Percentiles rank a stretch among this genome's conserved stretches.
Evolutionary conservation across 495 filamentous ascomycete genomes (phyloP).

Genomic region (Aspergillus campestris): DNA sequence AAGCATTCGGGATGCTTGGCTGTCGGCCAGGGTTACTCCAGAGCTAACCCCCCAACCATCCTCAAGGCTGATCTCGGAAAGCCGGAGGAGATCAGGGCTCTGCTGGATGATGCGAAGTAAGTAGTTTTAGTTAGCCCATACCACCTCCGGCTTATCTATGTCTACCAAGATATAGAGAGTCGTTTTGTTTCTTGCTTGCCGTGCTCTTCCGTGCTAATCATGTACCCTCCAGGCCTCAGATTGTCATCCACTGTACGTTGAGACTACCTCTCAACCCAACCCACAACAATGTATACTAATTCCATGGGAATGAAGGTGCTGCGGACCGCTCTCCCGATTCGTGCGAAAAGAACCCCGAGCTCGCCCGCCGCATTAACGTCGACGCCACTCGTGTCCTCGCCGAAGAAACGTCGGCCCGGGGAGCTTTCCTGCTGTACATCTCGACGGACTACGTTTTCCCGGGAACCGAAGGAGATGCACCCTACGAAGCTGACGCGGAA

Average conservation of each 20-base stretch:
- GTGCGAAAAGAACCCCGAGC: slow-evolving; percentile 69
- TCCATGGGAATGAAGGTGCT: slow-evolving; percentile 46
- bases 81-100: slow-evolving; percentile 47
- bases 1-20: slow-evolving; percentile 60
- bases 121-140: slow-evolving; percentile 3
- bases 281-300: too few species aligned
- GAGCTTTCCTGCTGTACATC: slow-evolving; percentile 79
- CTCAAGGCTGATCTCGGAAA: slow-evolving; percentile 70
- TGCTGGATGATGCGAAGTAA: slow-evolving; percentile 49
- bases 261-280: background rate
- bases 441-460: slow-evolving; percentile 94
- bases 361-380: slow-evolving; percentile 68
- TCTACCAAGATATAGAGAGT: background rate
- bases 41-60: slow-evolving; percentile 62
- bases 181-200: background rate
- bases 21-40: slow-evolving; percentile 69
- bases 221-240: slow-evolving; percentile 52
- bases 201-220: slow-evolving; percentile 3
- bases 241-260: slow-evolving; percentile 72
- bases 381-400: slow-evolving; percentile 61
- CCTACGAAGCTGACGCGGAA: slow-evolving; percentile 59
- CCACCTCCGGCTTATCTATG: background rate
- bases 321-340: slow-evolving; percentile 88
- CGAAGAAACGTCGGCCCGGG: slow-evolving; percentile 48
- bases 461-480: slow-evolving; percentile 72